Evolutionary conservation across 176 grass and related monocot species (phyloP), one percentile per base, ranked within the genome.

Genomic region (Cocos nucifera): DNA sequence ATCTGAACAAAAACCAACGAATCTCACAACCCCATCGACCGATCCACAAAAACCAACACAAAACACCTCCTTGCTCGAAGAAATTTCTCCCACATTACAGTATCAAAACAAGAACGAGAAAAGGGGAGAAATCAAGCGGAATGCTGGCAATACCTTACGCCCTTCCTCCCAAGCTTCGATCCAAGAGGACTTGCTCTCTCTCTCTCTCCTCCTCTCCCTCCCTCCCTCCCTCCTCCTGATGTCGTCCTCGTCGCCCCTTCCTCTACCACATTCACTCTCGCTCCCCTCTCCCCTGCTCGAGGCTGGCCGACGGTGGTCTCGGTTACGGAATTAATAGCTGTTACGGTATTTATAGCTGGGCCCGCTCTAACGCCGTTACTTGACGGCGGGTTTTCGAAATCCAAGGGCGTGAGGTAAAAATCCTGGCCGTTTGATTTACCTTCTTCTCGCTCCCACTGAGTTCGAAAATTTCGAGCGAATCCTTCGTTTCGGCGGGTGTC

Each of bases 301-400:
- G 35, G 35, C 35, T 44, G 7, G 35, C 35, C 35, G 35, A 44
- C 35, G 35, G 35, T 44, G 35, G 35, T 44, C 35, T 44, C 9
- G 35, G 35, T 44, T 44, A 44, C 35, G 35, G 35, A 44, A 44
- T 14, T 44, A 12, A 12, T 12, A 12, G 35, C 58, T 30, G 58
- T 61, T 8, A 9, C 17, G 8, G 17, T 32, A 61, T 61, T 61
- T 61, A 61, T 61, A 61, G 58, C 58, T 19, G 9, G 17, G 15
- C 17, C 58, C 25, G 2, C 58, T 30, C 58, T 61, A 61, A 61
- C 58, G 58, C 58, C 58, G 58, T 61, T 29, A 39, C 27, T 1
- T 61, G 17, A 61, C 58, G 58, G 58, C 24, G 27, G 18, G 7
- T n/a, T 61, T 61, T 61, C 58, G 58, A 61, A 61, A 30, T 35